These are phyloP conservation scores for Candida vaughaniae DNA, from an alignment of 805 yeast genomes.

Conservation along the genomic window DNA sequence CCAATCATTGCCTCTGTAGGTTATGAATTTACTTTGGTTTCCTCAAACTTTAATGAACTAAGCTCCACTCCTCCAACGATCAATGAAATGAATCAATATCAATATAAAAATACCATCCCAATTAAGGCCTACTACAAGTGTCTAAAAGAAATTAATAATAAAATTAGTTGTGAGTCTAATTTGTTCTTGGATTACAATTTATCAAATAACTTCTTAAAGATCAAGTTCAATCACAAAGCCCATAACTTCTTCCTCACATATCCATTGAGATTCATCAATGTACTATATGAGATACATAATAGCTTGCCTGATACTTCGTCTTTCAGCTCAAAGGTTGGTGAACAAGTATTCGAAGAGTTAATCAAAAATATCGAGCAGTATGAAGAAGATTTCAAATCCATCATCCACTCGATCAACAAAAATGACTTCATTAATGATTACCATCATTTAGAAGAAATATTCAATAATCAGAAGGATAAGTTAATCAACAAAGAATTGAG, in stretches of 20 bases:
- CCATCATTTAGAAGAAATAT: constrained; percentile 21
- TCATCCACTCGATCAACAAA: constrained; percentile 18
- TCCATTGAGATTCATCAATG: constrained; percentile 17
- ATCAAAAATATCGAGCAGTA: constrained; percentile 14
- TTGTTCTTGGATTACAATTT: constrained; percentile 18
- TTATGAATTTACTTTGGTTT: constrained; percentile 26
- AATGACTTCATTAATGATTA: constrained; percentile 31
- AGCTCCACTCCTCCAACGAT: constrained; percentile 13
- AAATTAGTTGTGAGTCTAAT: constrained; percentile 15
- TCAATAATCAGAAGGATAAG: constrained; percentile 9
- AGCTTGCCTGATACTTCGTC: constrained; percentile 4
- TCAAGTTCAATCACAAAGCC: constrained; percentile 15
- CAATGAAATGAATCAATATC: constrained; percentile 10
- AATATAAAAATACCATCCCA: constrained; percentile 19
- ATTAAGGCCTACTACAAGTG: constrained; percentile 24
- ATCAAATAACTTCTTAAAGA: constrained; percentile 15
- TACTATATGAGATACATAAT: constrained; percentile 11
- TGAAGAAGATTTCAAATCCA: constrained; percentile 18
- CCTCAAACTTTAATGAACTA: constrained; percentile 31
- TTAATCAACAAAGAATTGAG: constrained; percentile 7
- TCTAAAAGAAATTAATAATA: constrained; percentile 14
- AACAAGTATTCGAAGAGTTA: constrained; percentile 25
- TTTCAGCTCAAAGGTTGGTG: constrained; percentile 9
- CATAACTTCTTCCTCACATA: constrained; percentile 14
- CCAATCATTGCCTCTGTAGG: constrained; percentile 38